A percentile compares a stretch with the other conserved stretches of the same genome.
Evolutionary conservation across 768 basidiomycete genomes (phyloP).

Genomic region (Lentinula sp.): DNA sequence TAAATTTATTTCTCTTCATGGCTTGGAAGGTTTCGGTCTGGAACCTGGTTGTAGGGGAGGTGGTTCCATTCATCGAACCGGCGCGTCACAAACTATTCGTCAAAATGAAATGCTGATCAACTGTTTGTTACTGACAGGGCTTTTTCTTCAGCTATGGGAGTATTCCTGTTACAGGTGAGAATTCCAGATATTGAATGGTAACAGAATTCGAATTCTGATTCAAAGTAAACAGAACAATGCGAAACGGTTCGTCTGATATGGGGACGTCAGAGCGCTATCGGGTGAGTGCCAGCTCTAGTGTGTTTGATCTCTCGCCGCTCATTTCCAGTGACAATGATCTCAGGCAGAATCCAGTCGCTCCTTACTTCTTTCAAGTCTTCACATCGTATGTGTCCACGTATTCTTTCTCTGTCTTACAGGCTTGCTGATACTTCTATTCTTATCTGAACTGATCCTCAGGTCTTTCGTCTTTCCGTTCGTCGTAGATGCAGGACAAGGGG

Average conservation of each 20-base stretch:
- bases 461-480: conserved; percentile 36
- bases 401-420: not conserved
- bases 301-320: not conserved
- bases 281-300: conserved; percentile 14
- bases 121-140: conserved; percentile 16
- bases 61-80: conserved; percentile 17
- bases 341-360: conserved; percentile 40
- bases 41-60: not conserved
- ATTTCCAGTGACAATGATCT: not conserved
- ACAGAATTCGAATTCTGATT: not conserved
- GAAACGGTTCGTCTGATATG: conserved; percentile 29
- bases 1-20: not conserved
- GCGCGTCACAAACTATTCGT: conserved; percentile 5
- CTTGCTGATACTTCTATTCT: no score
- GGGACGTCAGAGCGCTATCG: conserved; percentile 23
- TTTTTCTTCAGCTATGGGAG: conserved; percentile 30
- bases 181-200: conserved; percentile 5
- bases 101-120: no score
- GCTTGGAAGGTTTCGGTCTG: not conserved
- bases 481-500: conserved; percentile 31
- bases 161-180: conserved; percentile 17
- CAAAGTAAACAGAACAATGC: conserved; percentile 26
- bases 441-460: conserved; percentile 14
- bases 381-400: conserved; percentile 29
- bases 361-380: conserved; percentile 45